phyloP scores from a whole-genome alignment of 441 rosid species.

The Adansonia rubrostipa region DNA sequence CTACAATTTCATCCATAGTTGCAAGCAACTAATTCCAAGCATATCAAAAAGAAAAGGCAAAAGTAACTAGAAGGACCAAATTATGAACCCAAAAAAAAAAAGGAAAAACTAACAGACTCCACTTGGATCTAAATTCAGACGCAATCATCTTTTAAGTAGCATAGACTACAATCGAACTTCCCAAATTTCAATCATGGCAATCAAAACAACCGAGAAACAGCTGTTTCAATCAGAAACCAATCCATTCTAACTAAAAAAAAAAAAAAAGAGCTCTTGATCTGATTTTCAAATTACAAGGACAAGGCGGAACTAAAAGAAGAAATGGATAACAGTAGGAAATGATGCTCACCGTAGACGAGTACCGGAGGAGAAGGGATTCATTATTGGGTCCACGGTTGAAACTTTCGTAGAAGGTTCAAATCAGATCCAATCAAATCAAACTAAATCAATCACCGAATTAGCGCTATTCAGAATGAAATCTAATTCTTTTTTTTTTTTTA shows the following conservation, averaged over 20 bases:
- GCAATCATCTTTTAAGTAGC: not conserved
- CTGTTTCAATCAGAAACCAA: not conserved
- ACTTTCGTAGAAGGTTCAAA: constrained; percentile 31
- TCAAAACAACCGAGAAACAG: constrained; percentile 24
- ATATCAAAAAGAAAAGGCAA: not conserved
- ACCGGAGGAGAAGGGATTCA: constrained; percentile 98
- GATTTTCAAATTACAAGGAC: constrained; percentile 1
- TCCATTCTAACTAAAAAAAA: constrained; percentile 6
- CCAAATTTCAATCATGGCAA: constrained; percentile 21
- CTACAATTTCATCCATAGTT: not conserved
- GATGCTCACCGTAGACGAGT: constrained; percentile 84
- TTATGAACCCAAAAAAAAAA: not conserved
- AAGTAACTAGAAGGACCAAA: constrained; percentile 12
- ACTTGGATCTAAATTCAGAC: not conserved
- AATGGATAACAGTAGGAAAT: constrained; percentile 8
- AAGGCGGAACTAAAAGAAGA: constrained; percentile 12
- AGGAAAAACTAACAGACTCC: not conserved
- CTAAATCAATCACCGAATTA: not conserved
- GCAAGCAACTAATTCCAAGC: not conserved
- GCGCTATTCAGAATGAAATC: constrained; percentile 20
- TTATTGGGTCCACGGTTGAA: constrained; percentile 56
- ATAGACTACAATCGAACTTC: constrained; percentile 5
- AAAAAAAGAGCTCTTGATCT: constrained; percentile 28
- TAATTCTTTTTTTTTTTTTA: not conserved
- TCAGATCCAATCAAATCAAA: constrained; percentile 44